Percentiles rank a stretch among this genome's conserved stretches.
phyloP scores from a whole-genome alignment of 148 eudicot genomes.

The Talinum fruticosum region DNA sequence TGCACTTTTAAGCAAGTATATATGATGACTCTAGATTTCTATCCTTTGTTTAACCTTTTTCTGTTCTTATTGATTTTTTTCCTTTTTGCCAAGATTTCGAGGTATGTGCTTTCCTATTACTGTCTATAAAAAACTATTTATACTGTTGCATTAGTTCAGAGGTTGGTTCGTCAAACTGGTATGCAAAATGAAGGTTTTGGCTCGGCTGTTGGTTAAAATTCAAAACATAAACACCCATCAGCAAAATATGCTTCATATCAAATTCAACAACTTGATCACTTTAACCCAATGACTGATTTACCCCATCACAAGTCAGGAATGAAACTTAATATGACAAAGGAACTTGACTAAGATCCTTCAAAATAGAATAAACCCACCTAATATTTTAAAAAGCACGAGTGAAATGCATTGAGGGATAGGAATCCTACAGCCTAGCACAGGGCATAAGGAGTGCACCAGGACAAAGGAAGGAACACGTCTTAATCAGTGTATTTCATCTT shows the following conservation, averaged over 20 bases:
- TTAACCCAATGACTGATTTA: not conserved
- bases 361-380: no score
- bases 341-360: not conserved
- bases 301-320: not conserved
- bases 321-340: not conserved
- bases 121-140: not conserved
- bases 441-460: not conserved
- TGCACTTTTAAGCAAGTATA: not conserved
- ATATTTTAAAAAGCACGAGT: not conserved
- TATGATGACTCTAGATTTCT: not conserved
- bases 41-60: not conserved
- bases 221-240: not conserved
- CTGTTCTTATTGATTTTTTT: not conserved
- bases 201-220: not conserved
- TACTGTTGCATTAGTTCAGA: not conserved
- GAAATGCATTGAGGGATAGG: not conserved
- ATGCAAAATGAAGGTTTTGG: not conserved
- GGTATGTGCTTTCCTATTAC: not conserved
- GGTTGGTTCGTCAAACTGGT: not conserved
- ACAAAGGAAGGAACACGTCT: not conserved
- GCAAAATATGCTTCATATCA: not conserved
- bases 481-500: not conserved
- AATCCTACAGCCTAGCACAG: not conserved
- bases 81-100: not conserved
- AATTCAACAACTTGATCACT: not conserved